Conservation (phyloP, 805 yeast species). For the Myxozyma lipomycoides region DNA sequence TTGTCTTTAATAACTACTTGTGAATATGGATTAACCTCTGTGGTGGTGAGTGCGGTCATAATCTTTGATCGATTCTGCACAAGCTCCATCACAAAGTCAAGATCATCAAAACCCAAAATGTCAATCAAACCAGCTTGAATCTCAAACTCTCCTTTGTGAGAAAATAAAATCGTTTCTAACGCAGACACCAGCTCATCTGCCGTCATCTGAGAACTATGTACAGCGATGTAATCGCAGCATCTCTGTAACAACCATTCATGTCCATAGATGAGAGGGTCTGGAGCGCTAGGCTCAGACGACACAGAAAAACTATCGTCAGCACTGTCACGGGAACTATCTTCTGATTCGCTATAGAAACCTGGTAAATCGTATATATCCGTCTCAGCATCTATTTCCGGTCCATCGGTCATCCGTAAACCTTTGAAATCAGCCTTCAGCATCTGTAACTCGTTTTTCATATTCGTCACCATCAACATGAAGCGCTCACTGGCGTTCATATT, state of each 20-base stretch:
- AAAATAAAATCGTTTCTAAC: slow-evolving; percentile 6
- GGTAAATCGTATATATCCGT: slow-evolving; percentile 6
- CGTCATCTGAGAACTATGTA: slow-evolving; percentile 6
- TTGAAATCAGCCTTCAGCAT: neutral
- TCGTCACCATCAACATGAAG: neutral
- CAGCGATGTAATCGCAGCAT: slow-evolving; percentile 8
- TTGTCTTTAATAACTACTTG: slow-evolving; percentile 14
- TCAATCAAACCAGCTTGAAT: slow-evolving; percentile 73
- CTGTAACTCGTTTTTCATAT: neutral
- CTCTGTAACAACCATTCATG: slow-evolving; percentile 20
- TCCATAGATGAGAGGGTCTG: slow-evolving; percentile 1
- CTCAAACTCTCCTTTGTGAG: slow-evolving; percentile 34
- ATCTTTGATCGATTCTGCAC: slow-evolving; percentile 41
- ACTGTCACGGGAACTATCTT: slow-evolving; percentile 7
- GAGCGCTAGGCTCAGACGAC: neutral
- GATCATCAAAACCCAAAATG: slow-evolving; percentile 77
- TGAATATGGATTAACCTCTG: slow-evolving; percentile 1
- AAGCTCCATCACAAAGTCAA: slow-evolving; percentile 69
- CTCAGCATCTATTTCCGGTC: neutral
- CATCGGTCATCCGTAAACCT: too few relatives aligned
- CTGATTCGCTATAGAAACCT: slow-evolving; percentile 19
- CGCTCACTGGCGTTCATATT: neutral
- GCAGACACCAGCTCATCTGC: slow-evolving; percentile 18
- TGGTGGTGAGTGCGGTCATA: neutral
- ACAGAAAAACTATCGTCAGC: slow-evolving; percentile 1